These are phyloP conservation scores for Echium plantagineum DNA, from an alignment of 257 asterid genomes.

Conservation along the genomic window DNA sequence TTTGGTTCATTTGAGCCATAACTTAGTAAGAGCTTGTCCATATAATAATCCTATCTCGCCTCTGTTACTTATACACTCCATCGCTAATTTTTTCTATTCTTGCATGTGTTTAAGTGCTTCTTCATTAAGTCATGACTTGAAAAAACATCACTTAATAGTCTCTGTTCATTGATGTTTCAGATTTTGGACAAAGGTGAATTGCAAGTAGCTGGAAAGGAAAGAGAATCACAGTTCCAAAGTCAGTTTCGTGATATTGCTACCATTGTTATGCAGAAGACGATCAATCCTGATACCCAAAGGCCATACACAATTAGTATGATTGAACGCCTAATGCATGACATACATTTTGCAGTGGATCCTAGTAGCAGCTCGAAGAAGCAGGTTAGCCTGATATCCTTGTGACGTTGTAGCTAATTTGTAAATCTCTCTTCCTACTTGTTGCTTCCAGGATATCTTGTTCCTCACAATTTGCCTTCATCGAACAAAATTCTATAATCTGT, in stretches of 20 bases:
- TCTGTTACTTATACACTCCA: not conserved
- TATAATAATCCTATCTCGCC: not conserved
- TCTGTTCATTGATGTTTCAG: conserved; percentile 25
- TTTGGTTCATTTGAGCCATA: not conserved
- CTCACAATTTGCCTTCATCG: not conserved
- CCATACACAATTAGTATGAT: conserved; percentile 97
- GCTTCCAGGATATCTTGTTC: not conserved
- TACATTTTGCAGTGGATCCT: conserved; percentile 86
- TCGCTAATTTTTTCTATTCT: not conserved
- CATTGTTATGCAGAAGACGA: conserved; percentile 85
- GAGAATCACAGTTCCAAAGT: conserved; percentile 82
- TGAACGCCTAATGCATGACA: conserved; percentile 92
- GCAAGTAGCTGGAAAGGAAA: conserved; percentile 96
- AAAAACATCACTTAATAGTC: not conserved
- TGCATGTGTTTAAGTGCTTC: not conserved
- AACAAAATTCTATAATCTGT: not conserved
- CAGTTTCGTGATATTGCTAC: conserved; percentile 94
- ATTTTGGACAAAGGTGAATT: conserved; percentile 96
- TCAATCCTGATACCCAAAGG: conserved; percentile 79
- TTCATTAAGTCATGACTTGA: not conserved
- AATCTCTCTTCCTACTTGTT: not conserved
- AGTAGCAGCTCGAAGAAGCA: conserved; percentile 92
- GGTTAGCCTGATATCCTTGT: conserved; percentile 24
- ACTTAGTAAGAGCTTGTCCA: not conserved
- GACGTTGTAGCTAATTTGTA: not conserved